Base-by-base conservation (phyloP, 805 yeast genomes). In the Zygotorulaspora danielsina region DNA sequence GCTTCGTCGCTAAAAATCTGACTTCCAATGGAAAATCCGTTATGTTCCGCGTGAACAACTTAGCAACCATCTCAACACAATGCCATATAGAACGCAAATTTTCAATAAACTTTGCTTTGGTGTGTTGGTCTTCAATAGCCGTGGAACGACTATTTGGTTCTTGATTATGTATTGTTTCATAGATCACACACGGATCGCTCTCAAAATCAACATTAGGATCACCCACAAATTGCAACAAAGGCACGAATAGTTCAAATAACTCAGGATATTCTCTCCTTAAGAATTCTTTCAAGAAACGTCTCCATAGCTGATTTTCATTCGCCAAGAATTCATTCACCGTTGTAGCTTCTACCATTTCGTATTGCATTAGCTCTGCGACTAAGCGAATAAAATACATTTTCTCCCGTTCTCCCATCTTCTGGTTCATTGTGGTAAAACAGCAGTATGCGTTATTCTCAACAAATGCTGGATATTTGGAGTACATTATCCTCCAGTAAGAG, bases 81-180 rank as follows among this genome's bases (percentile, higher is more conserved):
- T 84, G 95, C 59, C 97, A 75, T 37, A 93, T 63, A 16, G 67
- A 66, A 61, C 84, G 84, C 53, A 93, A 66, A 50, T 93, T 89
- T 24, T 70, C 62, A 22, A 93, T 80, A 58, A 86, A 93, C 30
- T 71, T 70, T 0, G 65, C 62, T 22, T 93, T 74, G 0, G 90
- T 87, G n/a, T 73, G 79, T 1, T 79, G 74, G 48, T 85, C 89
- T 47, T 81, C 82, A 45, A 90, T 85, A 1, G 97, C 95, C 38
- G 76, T 81, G 0, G 84, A 79, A 4, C 78, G 56, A 3, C 72
- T 55, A 15, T 68, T 59, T 2, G 66, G 53, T 41, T 69, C 59
- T 27, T 54, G 34, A 63, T 56, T 67, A 59, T 52, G 64, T n/a
- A 79, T 45, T 2, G 50, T 53, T 19, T 58, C 52, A 54, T 75